These are phyloP conservation scores for Claviceps sp. DNA, from an alignment of 2,329 filamentous ascomycete genomes.

Conservation along the genomic window DNA sequence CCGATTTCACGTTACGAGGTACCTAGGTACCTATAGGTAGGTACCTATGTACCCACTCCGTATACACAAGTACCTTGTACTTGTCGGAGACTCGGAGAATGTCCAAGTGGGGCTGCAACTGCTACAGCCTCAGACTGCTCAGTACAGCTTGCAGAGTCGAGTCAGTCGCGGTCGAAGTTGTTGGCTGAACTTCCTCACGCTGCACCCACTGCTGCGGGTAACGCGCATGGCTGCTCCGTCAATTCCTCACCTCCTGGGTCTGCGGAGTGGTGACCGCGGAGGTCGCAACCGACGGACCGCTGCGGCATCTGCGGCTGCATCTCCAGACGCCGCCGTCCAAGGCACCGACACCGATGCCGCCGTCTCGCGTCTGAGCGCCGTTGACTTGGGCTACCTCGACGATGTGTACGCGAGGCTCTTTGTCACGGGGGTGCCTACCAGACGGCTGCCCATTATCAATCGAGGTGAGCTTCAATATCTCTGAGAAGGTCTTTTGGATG, in stretches of 20 bases:
- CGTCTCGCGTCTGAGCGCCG: conserved; percentile 76
- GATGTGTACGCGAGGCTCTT: conserved; percentile 69
- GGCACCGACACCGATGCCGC: conserved; percentile 87
- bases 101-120: no score
- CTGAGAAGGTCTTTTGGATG: background rate
- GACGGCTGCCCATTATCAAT: conserved; percentile 84
- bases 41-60: no score
- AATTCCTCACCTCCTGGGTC: conserved; percentile 66
- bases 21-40: no score
- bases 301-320: conserved; percentile 17
- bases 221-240: conserved; percentile 51
- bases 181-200: no score
- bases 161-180: no score
- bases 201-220: background rate
- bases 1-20: background rate
- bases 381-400: conserved; percentile 69
- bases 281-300: conserved; percentile 20
- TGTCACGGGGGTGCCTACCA: conserved; percentile 41
- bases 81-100: no score
- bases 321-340: conserved; percentile 65
- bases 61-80: no score
- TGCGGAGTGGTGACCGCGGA: conserved; percentile 23
- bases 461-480: conserved; percentile 47
- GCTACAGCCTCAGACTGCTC: no score
- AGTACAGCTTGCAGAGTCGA: no score